A percentile compares a stretch with the other conserved stretches of the same genome.
Evolutionary conservation across 495 filamentous ascomycete species (phyloP).

Genomic region (Penicillium soppii): DNA sequence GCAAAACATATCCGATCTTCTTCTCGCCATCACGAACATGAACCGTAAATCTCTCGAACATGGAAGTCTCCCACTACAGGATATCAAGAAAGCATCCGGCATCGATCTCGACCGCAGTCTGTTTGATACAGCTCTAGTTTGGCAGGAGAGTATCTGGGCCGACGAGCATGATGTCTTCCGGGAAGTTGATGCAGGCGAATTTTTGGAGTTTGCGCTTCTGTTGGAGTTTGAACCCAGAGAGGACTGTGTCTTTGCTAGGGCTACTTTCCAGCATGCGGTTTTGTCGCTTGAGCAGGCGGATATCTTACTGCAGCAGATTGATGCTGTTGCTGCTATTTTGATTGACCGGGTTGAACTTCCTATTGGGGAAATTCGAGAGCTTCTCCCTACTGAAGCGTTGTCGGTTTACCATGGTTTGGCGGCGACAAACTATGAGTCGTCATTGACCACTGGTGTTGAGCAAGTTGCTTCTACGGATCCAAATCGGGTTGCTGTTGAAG

Average conservation of each 20-base stretch:
- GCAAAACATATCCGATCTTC: slow-evolving; percentile 52
- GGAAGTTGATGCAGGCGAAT: slow-evolving; percentile 57
- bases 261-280: slow-evolving; percentile 51
- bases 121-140: slow-evolving; percentile 73
- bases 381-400: slow-evolving; percentile 38
- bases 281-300: slow-evolving; percentile 49
- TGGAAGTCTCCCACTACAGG: slow-evolving; percentile 56
- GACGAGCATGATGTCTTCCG: slow-evolving; percentile 32
- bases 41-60: slow-evolving; percentile 62
- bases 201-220: slow-evolving; percentile 69
- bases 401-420: slow-evolving; percentile 54
- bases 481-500: slow-evolving; percentile 56
- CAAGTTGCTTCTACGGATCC: slow-evolving; percentile 46
- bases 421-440: slow-evolving; percentile 7
- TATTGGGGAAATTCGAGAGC: slow-evolving; percentile 29
- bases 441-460: slow-evolving; percentile 56
- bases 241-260: slow-evolving; percentile 40
- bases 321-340: slow-evolving; percentile 48
- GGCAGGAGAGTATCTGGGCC: slow-evolving; percentile 65
- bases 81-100: slow-evolving; percentile 61
- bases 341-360: slow-evolving; percentile 34
- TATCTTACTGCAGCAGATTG: slow-evolving; percentile 58
- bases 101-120: slow-evolving; percentile 46
- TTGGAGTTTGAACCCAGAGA: slow-evolving; percentile 65
- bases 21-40: slow-evolving; percentile 56